These are phyloP conservation scores for Erucastrum elatum DNA, from an alignment of 345 rosid species.

Conservation along the genomic window DNA sequence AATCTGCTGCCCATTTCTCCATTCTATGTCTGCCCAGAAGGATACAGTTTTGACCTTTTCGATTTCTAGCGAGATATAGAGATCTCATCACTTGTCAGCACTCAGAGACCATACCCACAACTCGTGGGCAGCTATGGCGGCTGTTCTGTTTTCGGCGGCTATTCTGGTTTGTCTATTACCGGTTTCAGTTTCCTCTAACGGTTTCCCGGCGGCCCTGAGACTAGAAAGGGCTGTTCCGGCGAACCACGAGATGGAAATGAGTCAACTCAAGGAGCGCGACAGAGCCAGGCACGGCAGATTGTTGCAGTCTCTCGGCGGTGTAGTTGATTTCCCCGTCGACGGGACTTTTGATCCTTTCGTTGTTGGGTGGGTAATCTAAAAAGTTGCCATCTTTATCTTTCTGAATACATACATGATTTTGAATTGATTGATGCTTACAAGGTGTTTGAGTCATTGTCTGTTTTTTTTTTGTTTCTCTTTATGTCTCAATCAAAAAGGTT, in stretches of 20 bases:
- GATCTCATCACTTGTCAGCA: not conserved
- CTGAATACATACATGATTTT: no score
- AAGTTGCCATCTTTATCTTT: not conserved
- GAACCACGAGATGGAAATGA: constrained; percentile 51
- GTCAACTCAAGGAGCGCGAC: constrained; percentile 65
- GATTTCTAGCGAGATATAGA: not conserved
- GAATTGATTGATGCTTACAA: not conserved
- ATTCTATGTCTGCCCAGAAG: not conserved
- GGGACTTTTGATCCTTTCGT: constrained; percentile 83
- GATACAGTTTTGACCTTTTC: not conserved
- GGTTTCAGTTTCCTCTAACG: constrained; percentile 37
- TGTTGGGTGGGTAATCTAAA: constrained; percentile 89
- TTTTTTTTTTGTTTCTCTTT: not conserved
- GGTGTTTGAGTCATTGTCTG: constrained; percentile 27
- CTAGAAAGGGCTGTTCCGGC: constrained; percentile 62
- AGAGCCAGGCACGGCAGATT: constrained; percentile 70
- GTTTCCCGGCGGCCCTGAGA: constrained; percentile 61
- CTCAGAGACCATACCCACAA: not conserved
- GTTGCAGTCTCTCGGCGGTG: constrained; percentile 60
- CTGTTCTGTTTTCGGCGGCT: not conserved
- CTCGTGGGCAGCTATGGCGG: constrained; percentile 15
- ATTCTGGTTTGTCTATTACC: constrained; percentile 22
- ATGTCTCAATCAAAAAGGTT: constrained; percentile 5
- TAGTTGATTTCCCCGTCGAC: constrained; percentile 71
- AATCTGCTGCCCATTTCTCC: not conserved